Conservation (phyloP, 768 basidiomycete genomes). For the Astraeus odoratus region DNA sequence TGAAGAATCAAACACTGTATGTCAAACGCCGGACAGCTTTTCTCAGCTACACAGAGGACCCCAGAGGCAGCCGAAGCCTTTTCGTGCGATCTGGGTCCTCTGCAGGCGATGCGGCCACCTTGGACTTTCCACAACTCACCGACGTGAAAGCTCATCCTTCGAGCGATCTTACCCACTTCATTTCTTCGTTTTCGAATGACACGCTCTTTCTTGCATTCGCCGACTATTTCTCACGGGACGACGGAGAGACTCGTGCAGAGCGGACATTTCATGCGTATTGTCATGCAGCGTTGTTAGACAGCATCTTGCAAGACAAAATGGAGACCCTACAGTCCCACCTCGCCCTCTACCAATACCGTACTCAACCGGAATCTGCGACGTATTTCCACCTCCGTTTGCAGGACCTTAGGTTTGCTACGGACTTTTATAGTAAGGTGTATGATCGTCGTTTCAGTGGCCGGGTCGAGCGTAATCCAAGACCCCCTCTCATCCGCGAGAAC, state of each 20-base stretch:
- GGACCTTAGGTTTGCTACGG: slow-evolving; percentile 65
- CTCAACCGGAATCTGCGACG: slow-evolving; percentile 46
- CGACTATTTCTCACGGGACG: slow-evolving; percentile 63
- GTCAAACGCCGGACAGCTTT: slow-evolving; percentile 92
- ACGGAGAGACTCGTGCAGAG: slow-evolving; percentile 53
- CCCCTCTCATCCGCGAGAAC: slow-evolving; percentile 65
- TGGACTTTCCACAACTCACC: slow-evolving; percentile 77
- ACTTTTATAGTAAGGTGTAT: slow-evolving; percentile 73
- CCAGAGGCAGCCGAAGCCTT: slow-evolving; percentile 85
- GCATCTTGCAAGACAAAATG: slow-evolving; percentile 87
- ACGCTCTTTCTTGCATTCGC: slow-evolving; percentile 74
- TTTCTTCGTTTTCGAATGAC: slow-evolving; percentile 82
- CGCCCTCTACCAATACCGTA: slow-evolving; percentile 61
- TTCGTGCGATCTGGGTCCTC: slow-evolving; percentile 85
- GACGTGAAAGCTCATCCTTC: slow-evolving; percentile 61
- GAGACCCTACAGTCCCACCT: slow-evolving; percentile 71
- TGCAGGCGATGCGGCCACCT: slow-evolving; percentile 73
- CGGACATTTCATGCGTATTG: slow-evolving; percentile 63
- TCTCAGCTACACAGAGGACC: slow-evolving; percentile 89
- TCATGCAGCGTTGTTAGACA: slow-evolving; percentile 73
- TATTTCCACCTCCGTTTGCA: slow-evolving; percentile 66
- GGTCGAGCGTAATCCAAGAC: slow-evolving; percentile 56
- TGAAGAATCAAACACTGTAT: slow-evolving; percentile 76
- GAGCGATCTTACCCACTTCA: slow-evolving; percentile 76
- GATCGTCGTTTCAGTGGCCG: slow-evolving; percentile 70